Conservation (phyloP, 345 rosid genomes). For the Gossypium rotundifolium region DNA sequence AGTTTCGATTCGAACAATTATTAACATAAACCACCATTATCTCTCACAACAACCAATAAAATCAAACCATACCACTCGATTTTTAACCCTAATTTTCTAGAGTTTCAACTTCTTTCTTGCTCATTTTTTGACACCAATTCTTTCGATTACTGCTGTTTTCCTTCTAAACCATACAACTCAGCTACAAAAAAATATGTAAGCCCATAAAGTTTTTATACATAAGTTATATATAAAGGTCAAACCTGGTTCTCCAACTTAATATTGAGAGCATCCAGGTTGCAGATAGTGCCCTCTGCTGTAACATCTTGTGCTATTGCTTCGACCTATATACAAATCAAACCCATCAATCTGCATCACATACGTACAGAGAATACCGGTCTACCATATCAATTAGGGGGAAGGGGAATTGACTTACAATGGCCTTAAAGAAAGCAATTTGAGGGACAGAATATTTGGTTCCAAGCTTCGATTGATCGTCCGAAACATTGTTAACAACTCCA, state of each 20-base stretch:
- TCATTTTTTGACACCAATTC: too few relatives aligned
- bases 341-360: not conserved
- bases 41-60: not conserved
- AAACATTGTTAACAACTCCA: constrained; percentile 73
- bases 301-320: constrained; percentile 78
- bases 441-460: constrained; percentile 79
- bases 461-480: constrained; percentile 87
- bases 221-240: not conserved
- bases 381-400: not conserved
- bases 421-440: constrained; percentile 77
- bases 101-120: too few relatives aligned
- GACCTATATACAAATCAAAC: constrained; percentile 34
- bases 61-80: too few relatives aligned
- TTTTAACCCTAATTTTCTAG: too few relatives aligned
- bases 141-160: too few relatives aligned
- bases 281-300: constrained; percentile 64
- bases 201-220: too few relatives aligned
- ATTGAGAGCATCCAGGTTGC: constrained; percentile 64
- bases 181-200: too few relatives aligned
- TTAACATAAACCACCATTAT: constrained; percentile 2
- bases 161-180: too few relatives aligned
- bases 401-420: constrained; percentile 49
- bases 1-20: not conserved
- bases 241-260: constrained; percentile 76
- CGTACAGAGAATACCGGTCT: not conserved